Evolutionary conservation across 768 basidiomycete genomes (phyloP).

Genomic region (Suillus spraguei): DNA sequence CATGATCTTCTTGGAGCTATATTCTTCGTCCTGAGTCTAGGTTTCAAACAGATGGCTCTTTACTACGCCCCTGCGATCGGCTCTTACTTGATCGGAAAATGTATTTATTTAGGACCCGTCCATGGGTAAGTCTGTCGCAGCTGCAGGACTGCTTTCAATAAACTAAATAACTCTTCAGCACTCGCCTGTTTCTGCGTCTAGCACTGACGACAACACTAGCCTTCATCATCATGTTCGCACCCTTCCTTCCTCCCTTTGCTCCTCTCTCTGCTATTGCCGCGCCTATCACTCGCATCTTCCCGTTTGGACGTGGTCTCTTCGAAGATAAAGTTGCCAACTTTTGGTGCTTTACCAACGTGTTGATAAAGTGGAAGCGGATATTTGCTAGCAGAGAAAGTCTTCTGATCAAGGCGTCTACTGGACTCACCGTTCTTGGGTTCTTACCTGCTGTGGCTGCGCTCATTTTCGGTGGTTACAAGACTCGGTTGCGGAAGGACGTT

Average conservation of each 20-base stretch:
- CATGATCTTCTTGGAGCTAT: slow-evolving; percentile 77
- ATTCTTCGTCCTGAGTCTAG: slow-evolving; percentile 80
- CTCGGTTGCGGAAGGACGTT: slow-evolving; percentile 19
- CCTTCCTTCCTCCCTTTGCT: slow-evolving; percentile 75
- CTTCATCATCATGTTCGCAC: slow-evolving; percentile 73
- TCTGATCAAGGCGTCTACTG: slow-evolving; percentile 68
- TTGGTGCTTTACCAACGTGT: slow-evolving; percentile 92
- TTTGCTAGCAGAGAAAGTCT: slow-evolving; percentile 42
- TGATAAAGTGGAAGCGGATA: slow-evolving; percentile 70
- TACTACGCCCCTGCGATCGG: slow-evolving; percentile 96
- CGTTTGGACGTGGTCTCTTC: slow-evolving; percentile 87
- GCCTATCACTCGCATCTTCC: slow-evolving; percentile 83
- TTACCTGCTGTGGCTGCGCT: slow-evolving; percentile 57
- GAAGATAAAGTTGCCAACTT: slow-evolving; percentile 98
- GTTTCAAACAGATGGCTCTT: slow-evolving; percentile 96
- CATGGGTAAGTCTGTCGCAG: slow-evolving; percentile 56
- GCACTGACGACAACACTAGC: slow-evolving; percentile 61
- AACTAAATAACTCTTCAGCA: slow-evolving; percentile 28
- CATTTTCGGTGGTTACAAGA: slow-evolving; percentile 39
- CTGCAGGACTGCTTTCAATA: neutral
- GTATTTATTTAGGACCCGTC: slow-evolving; percentile 72
- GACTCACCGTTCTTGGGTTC: slow-evolving; percentile 72
- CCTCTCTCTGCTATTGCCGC: slow-evolving; percentile 52
- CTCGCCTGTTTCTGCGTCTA: slow-evolving; percentile 65
- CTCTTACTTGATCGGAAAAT: slow-evolving; percentile 87